Base-by-base conservation (phyloP, 2,329 filamentous ascomycete genomes). In the Claviceps arundinis region DNA sequence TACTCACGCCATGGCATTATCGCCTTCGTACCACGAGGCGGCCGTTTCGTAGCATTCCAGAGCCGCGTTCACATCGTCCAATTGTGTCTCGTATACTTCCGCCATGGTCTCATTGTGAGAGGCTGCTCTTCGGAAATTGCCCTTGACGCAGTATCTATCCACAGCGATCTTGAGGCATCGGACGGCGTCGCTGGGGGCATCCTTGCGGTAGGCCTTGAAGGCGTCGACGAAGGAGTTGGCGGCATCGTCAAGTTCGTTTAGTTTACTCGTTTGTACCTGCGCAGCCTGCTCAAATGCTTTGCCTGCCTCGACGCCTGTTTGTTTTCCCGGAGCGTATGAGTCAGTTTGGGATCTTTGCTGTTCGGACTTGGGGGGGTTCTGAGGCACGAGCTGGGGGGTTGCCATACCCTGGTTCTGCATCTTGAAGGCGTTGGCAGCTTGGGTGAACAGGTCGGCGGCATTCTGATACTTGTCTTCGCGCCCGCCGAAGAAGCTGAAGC, bases 131-230 rank as follows among this genome's bases (percentile, higher is more conserved):
- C 90, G 80, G 70, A 95, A 90, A 69, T 95, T 95, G 56, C 90
- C 90, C 70, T 89, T 90, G 59, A 80, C 72, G 60, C 88, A 91
- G 70, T 95, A 97, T 66, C 93, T 87, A 53, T 82, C 75, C 65
- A 97, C 89, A 42, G 89, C 86, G 58, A 82, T 73, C 57, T 89
- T 81, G 52, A 96, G 73, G 63, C 87, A 89, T 56, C 87, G 76
- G 44, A 85, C 87, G 16, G 90, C 91, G 62, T 91, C 85, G 64
- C 88, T 77, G 19, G 89, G 89, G 61, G 87, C 82, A 50, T 86
- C 82, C 70, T 89, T 94, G 62, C 85, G 80, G 73, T 96, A 97
- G 55, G 89, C 85, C 74, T 97, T 96, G 78, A 90, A 97, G 50
- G 93, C 93, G 67, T 97, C 90, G 62, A 85, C 81, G 55, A 89